phyloP scores from a whole-genome alignment of 331 rosid genomes.

The Saraca asoca region DNA sequence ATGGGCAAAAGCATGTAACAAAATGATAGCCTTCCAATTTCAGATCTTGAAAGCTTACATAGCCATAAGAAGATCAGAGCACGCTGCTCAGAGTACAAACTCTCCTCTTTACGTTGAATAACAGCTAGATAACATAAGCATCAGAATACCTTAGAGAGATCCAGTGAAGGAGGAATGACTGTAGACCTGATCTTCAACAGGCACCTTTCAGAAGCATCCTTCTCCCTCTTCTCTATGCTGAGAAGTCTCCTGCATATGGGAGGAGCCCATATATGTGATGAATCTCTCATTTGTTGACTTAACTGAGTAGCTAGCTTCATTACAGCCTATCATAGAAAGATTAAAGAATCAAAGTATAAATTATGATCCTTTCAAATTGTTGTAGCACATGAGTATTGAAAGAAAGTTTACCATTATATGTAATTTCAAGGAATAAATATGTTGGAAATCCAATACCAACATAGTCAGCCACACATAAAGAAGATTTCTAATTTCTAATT shows the following conservation, averaged over 20 bases:
- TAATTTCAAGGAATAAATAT: constrained; percentile 3
- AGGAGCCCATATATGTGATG: constrained; percentile 80
- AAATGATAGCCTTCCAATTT: constrained; percentile 5
- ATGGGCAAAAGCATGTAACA: constrained; percentile 20
- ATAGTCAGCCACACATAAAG: constrained; percentile 9
- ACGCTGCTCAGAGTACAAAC: constrained; percentile 20
- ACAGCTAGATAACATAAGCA: background rate
- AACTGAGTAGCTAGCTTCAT: constrained; percentile 57
- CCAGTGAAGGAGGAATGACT: constrained; percentile 67
- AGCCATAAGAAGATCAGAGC: constrained; percentile 7
- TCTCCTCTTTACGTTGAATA: constrained; percentile 17
- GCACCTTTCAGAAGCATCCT: constrained; percentile 83
- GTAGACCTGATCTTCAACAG: constrained; percentile 59
- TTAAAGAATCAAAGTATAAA: constrained; percentile 17
- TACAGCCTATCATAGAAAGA: constrained; percentile 56
- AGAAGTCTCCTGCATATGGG: constrained; percentile 79
- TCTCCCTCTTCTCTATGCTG: constrained; percentile 75
- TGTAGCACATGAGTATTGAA: constrained; percentile 4
- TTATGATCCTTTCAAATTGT: background rate
- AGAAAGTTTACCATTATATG: constrained; percentile 10
- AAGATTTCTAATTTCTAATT: background rate
- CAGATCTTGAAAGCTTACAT: background rate
- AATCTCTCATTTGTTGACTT: constrained; percentile 61
- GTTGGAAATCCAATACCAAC: constrained; percentile 23
- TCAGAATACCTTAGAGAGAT: constrained; percentile 67